phyloP scores from a whole-genome alignment of 352 stramenopile species.

The Globisporangium parvum region DNA sequence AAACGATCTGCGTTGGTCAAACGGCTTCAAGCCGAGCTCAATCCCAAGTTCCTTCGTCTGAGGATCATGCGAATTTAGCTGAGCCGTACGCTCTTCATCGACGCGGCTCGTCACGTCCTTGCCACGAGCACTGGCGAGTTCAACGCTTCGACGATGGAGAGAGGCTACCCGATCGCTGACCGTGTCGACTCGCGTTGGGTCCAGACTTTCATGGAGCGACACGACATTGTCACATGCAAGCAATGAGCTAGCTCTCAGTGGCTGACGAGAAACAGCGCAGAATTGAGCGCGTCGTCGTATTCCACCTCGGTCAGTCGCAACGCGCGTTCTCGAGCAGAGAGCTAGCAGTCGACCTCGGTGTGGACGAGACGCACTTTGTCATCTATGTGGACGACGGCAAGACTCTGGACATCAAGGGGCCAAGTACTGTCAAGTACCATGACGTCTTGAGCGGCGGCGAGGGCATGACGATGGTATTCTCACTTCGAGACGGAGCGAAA shows the following conservation, averaged over 20 bases:
- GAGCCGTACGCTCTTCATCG: not conserved
- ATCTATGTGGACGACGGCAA: constrained; percentile 14
- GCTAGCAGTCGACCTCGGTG: constrained; percentile 11
- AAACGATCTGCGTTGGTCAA: not conserved
- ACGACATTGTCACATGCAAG: too few relatives aligned
- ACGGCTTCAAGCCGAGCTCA: not conserved
- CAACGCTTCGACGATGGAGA: not conserved
- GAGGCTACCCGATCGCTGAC: not conserved
- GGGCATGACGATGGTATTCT: not conserved
- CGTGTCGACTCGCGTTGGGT: not conserved
- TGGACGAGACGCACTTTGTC: constrained; percentile 17
- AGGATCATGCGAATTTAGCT: not conserved
- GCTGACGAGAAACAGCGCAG: constrained; percentile 3
- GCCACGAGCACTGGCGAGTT: not conserved
- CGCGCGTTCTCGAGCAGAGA: constrained; percentile 3
- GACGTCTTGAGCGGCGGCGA: not conserved
- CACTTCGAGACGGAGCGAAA: too few relatives aligned
- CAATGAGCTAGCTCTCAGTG: too few relatives aligned
- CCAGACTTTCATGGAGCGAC: too few relatives aligned
- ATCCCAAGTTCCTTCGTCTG: not conserved
- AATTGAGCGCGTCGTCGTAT: constrained; percentile 12
- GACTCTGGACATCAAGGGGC: not conserved
- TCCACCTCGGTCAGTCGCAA: constrained; percentile 9
- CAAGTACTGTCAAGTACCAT: not conserved
- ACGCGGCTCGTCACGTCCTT: not conserved